Conservation (phyloP, 2,329 filamentous ascomycete species). For the Scedosporium dehoogii region DNA sequence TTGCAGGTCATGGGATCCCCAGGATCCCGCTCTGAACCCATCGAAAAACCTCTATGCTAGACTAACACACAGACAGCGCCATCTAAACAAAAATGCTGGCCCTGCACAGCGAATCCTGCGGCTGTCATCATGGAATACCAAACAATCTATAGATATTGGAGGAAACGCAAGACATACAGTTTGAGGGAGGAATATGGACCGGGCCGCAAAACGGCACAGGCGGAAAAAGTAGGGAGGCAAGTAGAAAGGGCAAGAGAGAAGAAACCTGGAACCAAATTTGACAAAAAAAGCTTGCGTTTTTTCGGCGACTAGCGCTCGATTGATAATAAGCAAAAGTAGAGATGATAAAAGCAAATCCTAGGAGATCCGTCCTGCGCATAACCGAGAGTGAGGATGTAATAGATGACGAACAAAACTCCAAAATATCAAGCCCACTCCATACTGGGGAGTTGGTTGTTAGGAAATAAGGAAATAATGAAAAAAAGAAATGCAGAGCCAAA, state of each 20-base stretch:
- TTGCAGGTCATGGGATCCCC: conserved; percentile 3
- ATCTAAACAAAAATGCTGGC: neutral
- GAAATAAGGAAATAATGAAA: neutral
- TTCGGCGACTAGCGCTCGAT: neutral
- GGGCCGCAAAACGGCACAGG: neutral
- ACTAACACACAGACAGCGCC: neutral
- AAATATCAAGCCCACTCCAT: neutral
- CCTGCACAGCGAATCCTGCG: conserved; percentile 2
- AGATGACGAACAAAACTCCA: neutral
- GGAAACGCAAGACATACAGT: neutral
- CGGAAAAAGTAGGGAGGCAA: neutral
- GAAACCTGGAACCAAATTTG: neutral
- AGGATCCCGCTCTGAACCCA: neutral
- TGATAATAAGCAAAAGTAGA: neutral
- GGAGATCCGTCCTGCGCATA: neutral
- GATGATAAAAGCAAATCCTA: neutral
- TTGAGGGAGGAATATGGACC: neutral
- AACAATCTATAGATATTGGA: neutral
- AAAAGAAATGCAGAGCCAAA: neutral
- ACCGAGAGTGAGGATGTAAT: neutral
- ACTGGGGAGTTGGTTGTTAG: neutral
- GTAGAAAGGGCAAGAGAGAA: neutral
- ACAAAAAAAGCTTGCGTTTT: neutral
- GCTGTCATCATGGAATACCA: neutral
- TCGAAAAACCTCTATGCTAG: neutral